A percentile compares a stretch with the other conserved stretches of the same genome.
phyloP scores from a whole-genome alignment of 176 grass and related monocot genomes.

The Echinochloa phyllopogon region DNA sequence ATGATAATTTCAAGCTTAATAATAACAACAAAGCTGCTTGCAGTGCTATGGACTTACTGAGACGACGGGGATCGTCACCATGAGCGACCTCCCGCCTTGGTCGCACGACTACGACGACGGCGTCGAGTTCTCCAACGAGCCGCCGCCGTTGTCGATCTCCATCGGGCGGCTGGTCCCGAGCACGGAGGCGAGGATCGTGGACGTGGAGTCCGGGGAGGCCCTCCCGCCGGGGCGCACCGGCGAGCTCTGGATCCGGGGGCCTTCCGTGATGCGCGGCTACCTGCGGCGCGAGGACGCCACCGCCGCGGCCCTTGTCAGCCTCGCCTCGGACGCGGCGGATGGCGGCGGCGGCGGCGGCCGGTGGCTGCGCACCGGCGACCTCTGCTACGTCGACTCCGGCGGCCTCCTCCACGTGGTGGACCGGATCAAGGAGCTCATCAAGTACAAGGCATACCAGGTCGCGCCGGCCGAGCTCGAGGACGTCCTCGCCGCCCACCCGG shows the following conservation, averaged over 20 bases:
- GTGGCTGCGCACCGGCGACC: slow-evolving; percentile 62
- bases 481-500: slow-evolving; percentile 43
- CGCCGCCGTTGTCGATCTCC: neutral
- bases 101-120: neutral
- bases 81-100: slow-evolving; percentile 31
- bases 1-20: no score
- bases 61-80: slow-evolving; percentile 42
- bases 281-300: slow-evolving; percentile 54
- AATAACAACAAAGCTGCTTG: neutral
- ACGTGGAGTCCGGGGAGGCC: slow-evolving; percentile 36
- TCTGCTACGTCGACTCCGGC: slow-evolving; percentile 50
- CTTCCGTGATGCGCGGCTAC: slow-evolving; percentile 57
- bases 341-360: slow-evolving; percentile 31
- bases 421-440: slow-evolving; percentile 66
- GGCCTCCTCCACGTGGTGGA: slow-evolving; percentile 59
- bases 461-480: slow-evolving; percentile 66
- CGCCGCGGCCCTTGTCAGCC: slow-evolving; percentile 2
- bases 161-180: slow-evolving; percentile 53
- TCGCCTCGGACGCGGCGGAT: neutral
- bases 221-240: slow-evolving; percentile 41
- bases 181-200: slow-evolving; percentile 52
- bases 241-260: slow-evolving; percentile 55
- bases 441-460: slow-evolving; percentile 74
- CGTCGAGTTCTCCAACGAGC: neutral
- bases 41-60: slow-evolving; percentile 73